Conservation (phyloP, 306 rosid species). For the Citrullus amarus region DNA sequence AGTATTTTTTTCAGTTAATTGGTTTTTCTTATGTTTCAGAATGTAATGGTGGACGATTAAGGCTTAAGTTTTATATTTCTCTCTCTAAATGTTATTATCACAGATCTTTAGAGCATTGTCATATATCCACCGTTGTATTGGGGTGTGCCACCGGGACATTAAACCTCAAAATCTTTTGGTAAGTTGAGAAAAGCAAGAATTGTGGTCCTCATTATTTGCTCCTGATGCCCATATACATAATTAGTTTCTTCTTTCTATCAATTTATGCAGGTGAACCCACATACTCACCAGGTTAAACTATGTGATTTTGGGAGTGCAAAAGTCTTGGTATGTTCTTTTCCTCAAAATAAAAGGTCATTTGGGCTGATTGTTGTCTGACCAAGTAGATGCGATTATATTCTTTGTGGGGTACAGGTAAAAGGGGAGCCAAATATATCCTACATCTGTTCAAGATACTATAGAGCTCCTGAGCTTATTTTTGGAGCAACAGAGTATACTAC, state of each 20-base stretch:
- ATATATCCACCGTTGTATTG: conserved; percentile 87
- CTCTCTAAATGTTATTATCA: neutral
- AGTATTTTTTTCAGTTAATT: neutral
- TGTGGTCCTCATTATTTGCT: neutral
- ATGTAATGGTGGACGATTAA: neutral
- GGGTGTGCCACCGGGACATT: conserved; percentile 95
- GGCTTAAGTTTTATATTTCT: neutral
- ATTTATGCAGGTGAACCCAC: conserved; percentile 76
- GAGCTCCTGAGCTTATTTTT: conserved; percentile 98
- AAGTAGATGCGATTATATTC: neutral
- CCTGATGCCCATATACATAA: neutral
- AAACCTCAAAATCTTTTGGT: conserved; percentile 97
- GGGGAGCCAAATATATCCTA: conserved; percentile 97
- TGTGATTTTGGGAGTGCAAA: conserved; percentile 98
- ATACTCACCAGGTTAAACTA: conserved; percentile 90
- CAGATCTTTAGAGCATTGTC: conserved; percentile 92
- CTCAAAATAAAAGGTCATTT: neutral
- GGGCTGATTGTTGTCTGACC: neutral
- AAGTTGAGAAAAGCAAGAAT: conserved; percentile 4
- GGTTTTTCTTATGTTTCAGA: neutral
- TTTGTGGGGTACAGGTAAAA: conserved; percentile 50
- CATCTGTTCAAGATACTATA: conserved; percentile 87
- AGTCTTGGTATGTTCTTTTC: conserved; percentile 60
- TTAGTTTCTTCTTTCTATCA: neutral
- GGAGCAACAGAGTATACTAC: conserved; percentile 96